Conservation (phyloP, 2,329 filamentous ascomycete genomes). For the Fusarium avenaceum region DNA sequence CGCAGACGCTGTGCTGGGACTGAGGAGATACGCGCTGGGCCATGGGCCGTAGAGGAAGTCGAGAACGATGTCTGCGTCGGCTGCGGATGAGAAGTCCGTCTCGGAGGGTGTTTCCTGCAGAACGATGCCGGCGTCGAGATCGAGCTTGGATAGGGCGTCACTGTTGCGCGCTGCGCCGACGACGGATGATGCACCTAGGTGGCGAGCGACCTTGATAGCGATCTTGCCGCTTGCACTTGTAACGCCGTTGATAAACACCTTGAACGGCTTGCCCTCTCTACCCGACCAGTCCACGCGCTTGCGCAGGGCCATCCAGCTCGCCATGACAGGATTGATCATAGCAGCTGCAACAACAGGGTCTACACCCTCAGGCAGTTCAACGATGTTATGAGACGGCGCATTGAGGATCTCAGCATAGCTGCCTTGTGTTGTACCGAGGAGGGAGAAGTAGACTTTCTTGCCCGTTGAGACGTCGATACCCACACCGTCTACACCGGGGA, state of each 20-base stretch:
- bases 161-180: constrained; percentile 66
- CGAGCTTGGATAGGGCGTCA: constrained; percentile 57
- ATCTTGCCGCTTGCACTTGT: constrained; percentile 66
- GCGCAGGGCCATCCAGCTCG: constrained; percentile 69
- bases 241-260: constrained; percentile 63
- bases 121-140: constrained; percentile 62
- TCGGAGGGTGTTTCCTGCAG: constrained; percentile 57
- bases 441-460: constrained; percentile 64
- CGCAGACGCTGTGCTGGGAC: constrained; percentile 53
- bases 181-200: constrained; percentile 63
- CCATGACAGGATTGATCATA: constrained; percentile 67
- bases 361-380: constrained; percentile 59
- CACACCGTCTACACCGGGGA: constrained; percentile 67
- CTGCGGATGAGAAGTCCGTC: constrained; percentile 62
- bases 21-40: constrained; percentile 57
- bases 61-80: constrained; percentile 66
- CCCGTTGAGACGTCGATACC: constrained; percentile 61
- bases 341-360: constrained; percentile 66
- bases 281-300: constrained; percentile 54
- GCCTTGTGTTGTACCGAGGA: constrained; percentile 54
- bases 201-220: constrained; percentile 62
- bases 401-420: constrained; percentile 64
- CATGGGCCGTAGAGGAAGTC: constrained; percentile 69
- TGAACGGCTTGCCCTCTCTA: constrained; percentile 60
- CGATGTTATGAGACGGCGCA: constrained; percentile 56